Percentiles rank a stretch among this genome's conserved stretches.
Evolutionary conservation across 768 basidiomycete genomes (phyloP).

Genomic region (Tephrocybe sp.): DNA sequence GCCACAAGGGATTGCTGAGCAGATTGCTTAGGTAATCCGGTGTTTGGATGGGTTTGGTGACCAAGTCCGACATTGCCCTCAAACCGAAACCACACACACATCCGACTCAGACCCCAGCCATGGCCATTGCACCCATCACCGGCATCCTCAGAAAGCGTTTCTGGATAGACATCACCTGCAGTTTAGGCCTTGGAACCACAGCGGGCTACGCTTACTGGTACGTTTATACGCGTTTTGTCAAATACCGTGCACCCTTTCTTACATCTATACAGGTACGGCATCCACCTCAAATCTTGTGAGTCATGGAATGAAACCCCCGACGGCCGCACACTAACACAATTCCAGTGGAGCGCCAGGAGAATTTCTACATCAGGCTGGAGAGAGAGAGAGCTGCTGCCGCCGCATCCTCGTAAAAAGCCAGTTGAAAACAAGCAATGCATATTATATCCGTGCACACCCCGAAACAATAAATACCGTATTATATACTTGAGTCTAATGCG

Average conservation of each 20-base stretch:
- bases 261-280: conserved; percentile 66
- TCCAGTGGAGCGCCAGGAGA: conserved; percentile 79
- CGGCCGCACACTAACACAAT: neutral
- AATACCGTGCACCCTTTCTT: conserved; percentile 9
- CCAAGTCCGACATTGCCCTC: conserved; percentile 38
- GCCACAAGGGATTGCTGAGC: conserved; percentile 23
- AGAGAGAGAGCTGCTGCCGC: conserved; percentile 43
- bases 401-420: conserved; percentile 15
- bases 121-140: conserved; percentile 89
- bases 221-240: conserved; percentile 28
- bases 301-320: conserved; percentile 14
- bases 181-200: conserved; percentile 73
- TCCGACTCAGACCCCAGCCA: conserved; percentile 30
- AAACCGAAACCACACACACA: conserved; percentile 21
- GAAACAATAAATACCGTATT: conserved; percentile 21
- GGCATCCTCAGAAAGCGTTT: conserved; percentile 92
- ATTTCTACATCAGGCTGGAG: conserved; percentile 85
- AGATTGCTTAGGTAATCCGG: conserved; percentile 18
- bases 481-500: conserved; percentile 15
- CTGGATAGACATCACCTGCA: conserved; percentile 78
- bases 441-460: conserved; percentile 12
- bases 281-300: conserved; percentile 76
- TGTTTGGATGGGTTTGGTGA: conserved; percentile 19
- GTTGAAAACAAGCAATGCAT: conserved; percentile 9
- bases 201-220: conserved; percentile 84